Evolutionary conservation across 441 rosid genomes (phyloP), one percentile per base, ranked within the genome.

Genomic region (Aleurites moluccanus): DNA sequence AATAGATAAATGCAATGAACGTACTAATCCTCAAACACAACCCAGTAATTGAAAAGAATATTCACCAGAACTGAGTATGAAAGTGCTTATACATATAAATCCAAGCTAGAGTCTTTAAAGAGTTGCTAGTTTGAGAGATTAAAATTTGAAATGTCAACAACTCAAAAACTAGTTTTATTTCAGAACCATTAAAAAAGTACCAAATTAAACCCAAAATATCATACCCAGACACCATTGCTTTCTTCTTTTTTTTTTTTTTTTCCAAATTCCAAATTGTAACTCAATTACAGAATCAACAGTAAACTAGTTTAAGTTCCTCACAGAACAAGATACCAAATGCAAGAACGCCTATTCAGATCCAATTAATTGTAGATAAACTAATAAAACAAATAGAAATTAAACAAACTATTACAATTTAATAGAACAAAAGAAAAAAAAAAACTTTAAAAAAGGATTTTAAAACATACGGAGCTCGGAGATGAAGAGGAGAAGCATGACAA

Each of bases 401-500:
- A 38, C 40, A 64, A 27, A 50, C 49, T 38, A 45, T 23, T 25
- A 10, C 23, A 30, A 14, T 11, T 21, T 55, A 61, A 0, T 60
- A 70, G 25, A 35, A 47, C n/a, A 53, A 42, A 16, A 45, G 1
- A 69, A 62, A 38, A 10, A 49, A 21, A n/a, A 2, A 10, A 28
- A 56, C 21, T 4, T 18, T 13, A 33, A 9, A 33, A 9, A 10
- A 47, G 21, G 33, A 16, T 28, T 18, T 10, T 16, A 2, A 10
- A 49, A 84, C 94, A 64, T 81, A 92, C 98, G 91, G 64, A 95
- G 91, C 87, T 92, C 99, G 66, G 97, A 91, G 88, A 95, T 73
- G 96, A 95, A 95, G 80, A 95, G 98, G 79, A 95, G 89, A 74
- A 88, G 71, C 99, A 95, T 95, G 81, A 95, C 78, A 67, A 92